phyloP scores from a whole-genome alignment of 2,329 filamentous ascomycete genomes.

The Cladosporium colombiae region DNA sequence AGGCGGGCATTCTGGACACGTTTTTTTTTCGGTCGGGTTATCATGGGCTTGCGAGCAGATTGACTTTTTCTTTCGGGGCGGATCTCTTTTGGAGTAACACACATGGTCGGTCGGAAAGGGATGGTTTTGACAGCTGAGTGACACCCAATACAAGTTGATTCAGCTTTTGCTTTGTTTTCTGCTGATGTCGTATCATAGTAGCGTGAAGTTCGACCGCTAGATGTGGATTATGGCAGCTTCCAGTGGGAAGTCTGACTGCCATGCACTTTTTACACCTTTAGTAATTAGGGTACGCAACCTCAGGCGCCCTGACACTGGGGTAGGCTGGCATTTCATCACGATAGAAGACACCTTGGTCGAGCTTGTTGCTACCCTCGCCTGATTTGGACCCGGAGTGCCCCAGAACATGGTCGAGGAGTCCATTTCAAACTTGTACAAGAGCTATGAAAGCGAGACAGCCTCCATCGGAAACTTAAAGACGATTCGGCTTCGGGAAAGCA shows the following conservation, averaged over 20 bases:
- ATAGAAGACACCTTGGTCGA: background rate
- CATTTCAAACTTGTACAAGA: background rate
- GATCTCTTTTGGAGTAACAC: conserved; percentile 2
- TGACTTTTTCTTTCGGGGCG: background rate
- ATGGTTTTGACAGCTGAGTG: background rate
- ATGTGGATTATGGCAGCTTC: background rate
- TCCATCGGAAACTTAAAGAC: background rate
- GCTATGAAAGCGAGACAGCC: background rate
- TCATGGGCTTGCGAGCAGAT: background rate
- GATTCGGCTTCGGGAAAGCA: background rate
- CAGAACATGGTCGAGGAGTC: no score
- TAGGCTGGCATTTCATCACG: background rate
- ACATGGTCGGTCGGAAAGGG: background rate
- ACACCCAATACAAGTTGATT: background rate
- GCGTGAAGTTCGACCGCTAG: background rate
- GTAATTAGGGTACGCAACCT: background rate
- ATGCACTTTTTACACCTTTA: no score
- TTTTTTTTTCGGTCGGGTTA: background rate
- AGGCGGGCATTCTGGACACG: background rate
- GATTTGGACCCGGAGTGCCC: background rate
- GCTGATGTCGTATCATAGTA: background rate
- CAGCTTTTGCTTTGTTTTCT: background rate
- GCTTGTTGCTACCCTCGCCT: background rate
- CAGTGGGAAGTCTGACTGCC: no score
- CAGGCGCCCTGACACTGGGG: background rate